These are phyloP conservation scores for Aspergillus bridgeri DNA, from an alignment of 495 filamentous ascomycete genomes.

Conservation along the genomic window DNA sequence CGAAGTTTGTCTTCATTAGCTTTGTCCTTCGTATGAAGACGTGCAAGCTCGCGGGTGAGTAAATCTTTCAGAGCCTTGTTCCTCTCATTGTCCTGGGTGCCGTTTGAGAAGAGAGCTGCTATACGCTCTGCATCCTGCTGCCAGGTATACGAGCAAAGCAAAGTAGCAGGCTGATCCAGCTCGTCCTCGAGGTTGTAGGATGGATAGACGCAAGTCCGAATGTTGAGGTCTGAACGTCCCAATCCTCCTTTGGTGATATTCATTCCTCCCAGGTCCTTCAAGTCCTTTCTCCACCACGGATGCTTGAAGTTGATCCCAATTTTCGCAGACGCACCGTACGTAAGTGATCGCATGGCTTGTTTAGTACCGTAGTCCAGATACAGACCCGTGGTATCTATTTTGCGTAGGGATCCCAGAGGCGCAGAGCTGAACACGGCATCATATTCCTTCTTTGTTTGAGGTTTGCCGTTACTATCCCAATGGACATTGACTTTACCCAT, in stretches of 20 bases:
- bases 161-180: constrained; percentile 16
- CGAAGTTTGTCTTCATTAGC: neutral
- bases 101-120: constrained; percentile 23
- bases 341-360: constrained; percentile 21
- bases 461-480: too few species aligned
- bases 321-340: constrained; percentile 23
- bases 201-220: constrained; percentile 43
- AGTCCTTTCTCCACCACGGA: constrained; percentile 22
- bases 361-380: constrained; percentile 14
- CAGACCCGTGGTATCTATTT: constrained; percentile 17
- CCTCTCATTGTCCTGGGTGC: constrained; percentile 6
- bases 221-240: constrained; percentile 32
- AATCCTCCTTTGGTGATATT: constrained; percentile 30
- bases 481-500: too few species aligned
- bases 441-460: constrained; percentile 8
- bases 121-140: constrained; percentile 38
- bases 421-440: constrained; percentile 22
- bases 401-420: constrained; percentile 17
- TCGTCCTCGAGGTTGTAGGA: constrained; percentile 31
- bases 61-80: constrained; percentile 26
- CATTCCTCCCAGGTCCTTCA: constrained; percentile 1
- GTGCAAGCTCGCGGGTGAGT: constrained; percentile 11
- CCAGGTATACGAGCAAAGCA: constrained; percentile 45
- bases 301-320: constrained; percentile 22
- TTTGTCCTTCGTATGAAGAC: constrained; percentile 19